A percentile compares a stretch with the other conserved stretches of the same genome.
These are phyloP conservation scores for Gracilaria domingensis DNA, from an alignment of 23 red algal species.

Conservation along the genomic window DNA sequence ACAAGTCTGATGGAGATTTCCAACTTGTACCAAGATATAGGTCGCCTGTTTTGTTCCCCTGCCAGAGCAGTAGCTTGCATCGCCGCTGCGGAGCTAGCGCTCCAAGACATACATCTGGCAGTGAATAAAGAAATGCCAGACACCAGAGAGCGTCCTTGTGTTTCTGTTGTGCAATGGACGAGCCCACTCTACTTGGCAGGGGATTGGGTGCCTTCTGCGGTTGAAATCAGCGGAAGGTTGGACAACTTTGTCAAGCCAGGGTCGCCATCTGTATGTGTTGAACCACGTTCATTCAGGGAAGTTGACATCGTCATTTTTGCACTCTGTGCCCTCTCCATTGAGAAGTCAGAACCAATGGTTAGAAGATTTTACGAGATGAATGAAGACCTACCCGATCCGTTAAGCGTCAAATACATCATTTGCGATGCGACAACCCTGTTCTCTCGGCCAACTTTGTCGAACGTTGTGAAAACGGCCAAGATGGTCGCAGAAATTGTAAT, in stretches of 20 bases:
- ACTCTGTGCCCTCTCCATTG: conserved; percentile 49
- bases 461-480: conserved; percentile 34
- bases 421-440: conserved; percentile 48
- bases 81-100: not conserved
- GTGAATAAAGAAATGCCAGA: not conserved
- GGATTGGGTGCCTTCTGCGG: conserved; percentile 66
- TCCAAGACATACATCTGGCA: conserved; percentile 14
- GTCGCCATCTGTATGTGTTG: conserved; percentile 41
- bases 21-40: conserved; percentile 12
- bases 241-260: conserved; percentile 38
- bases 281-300: not conserved
- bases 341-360: not conserved
- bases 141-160: not conserved
- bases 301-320: conserved; percentile 67
- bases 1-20: conserved; percentile 23
- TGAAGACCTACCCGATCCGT: not conserved
- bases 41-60: not conserved
- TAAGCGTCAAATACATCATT: conserved; percentile 30
- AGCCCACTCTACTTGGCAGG: conserved; percentile 73
- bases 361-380: conserved; percentile 13
- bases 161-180: conserved; percentile 75
- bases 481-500: conserved; percentile 52
- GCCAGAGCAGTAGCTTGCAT: conserved; percentile 21
- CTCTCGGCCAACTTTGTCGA: conserved; percentile 34
- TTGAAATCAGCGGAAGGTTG: conserved; percentile 24